Evolutionary conservation across 805 yeast genomes (phyloP).

Genomic region (Pachysolen tannophilus): DNA sequence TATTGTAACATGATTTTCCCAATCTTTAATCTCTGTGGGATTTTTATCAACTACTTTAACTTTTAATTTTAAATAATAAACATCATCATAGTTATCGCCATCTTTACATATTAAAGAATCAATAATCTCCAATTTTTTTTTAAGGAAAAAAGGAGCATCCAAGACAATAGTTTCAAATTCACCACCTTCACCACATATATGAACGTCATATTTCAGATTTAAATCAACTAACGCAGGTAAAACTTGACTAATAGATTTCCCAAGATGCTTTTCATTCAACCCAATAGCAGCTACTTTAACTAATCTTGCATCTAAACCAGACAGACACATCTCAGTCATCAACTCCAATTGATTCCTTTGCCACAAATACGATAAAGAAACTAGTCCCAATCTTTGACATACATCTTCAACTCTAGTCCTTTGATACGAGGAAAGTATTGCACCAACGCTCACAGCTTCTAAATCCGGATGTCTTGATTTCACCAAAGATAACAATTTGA

Average conservation of each 20-base stretch:
- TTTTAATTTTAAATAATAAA: constrained; percentile 51
- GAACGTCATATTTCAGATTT: constrained; percentile 67
- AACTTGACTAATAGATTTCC: constrained; percentile 54
- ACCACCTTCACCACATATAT: constrained; percentile 98
- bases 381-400: constrained; percentile 63
- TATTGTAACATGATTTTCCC: constrained; percentile 2
- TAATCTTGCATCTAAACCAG: constrained; percentile 68
- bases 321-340: constrained; percentile 72
- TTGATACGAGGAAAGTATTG: constrained; percentile 92
- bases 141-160: constrained; percentile 78
- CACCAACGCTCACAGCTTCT: constrained; percentile 90
- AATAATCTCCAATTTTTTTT: constrained; percentile 37
- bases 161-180: constrained; percentile 92
- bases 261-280: constrained; percentile 56
- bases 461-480: constrained; percentile 54
- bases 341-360: constrained; percentile 75
- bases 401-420: constrained; percentile 90
- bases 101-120: constrained; percentile 34
- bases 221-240: constrained; percentile 49
- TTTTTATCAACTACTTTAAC: constrained; percentile 36
- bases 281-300: constrained; percentile 95
- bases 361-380: constrained; percentile 78
- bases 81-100: constrained; percentile 68
- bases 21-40: constrained; percentile 10
- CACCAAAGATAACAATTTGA: constrained; percentile 40